Evolutionary conservation across 2,329 filamentous ascomycete species (phyloP), one percentile per base, ranked within the genome.

Genomic region (Endocalyx cinctus): DNA sequence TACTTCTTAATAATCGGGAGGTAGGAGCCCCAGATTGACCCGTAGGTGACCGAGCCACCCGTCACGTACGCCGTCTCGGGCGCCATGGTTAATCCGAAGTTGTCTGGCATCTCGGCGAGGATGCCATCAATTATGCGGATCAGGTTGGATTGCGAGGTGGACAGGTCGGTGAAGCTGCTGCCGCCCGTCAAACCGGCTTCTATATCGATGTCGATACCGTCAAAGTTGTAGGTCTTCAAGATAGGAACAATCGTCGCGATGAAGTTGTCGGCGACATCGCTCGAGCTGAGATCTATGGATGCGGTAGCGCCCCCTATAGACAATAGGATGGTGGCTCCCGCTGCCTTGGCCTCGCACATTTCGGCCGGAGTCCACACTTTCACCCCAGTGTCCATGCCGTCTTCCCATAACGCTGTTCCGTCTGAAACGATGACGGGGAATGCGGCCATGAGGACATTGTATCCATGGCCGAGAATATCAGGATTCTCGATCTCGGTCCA

Each of bases 61-160:
- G 55, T 60, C 3, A 60, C 57, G 33, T 60, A 60, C 3, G 57
- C 56, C 10, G 54, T 64, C 37, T 60, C 58, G 5, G 55, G 56
- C 5, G 58, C 58, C 47, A 63, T 76, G 23, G 71, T 79, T 27
- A 79, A 68, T 14, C 79, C 78, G 10, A 68, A 70, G 17, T 58
- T 82, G 34, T 67, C 73, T 55, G 79, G 78, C 30, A 76, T 69
- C 42, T 68, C 35, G 5, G 45, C 55, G 13, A 60, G 57, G n/a
- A 60, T 31, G 32, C 57, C 56, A 36, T 60, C 57, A 23, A 60
- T 59, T 39, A 60, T 50, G 39, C 55, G 50, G 38, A 60, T 57
- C 19, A 60, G 43, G 46, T 60, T 60, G 25, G 44, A 22, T 33
- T 60, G 57, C 10, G 54, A 51, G 2, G 55, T 46, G 11, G 57